phyloP scores from a whole-genome alignment of 306 rosid species.

The Coriaria nepalensis region DNA sequence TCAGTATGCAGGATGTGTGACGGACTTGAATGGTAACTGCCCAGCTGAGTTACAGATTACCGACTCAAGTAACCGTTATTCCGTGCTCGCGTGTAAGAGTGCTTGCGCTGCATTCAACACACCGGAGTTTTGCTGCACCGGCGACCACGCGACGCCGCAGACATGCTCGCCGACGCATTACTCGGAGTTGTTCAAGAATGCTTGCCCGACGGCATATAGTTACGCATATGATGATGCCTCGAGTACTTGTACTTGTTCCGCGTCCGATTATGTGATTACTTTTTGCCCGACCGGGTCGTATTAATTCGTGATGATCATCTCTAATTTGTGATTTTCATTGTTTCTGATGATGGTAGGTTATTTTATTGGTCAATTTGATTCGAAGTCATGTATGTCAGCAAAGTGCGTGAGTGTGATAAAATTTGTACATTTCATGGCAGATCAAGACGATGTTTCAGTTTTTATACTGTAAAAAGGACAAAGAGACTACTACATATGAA shows the following conservation, averaged over 20 bases:
- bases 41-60: slow-evolving; percentile 48
- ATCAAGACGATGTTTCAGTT: neutral
- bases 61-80: slow-evolving; percentile 15
- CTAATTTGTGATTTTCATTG: neutral
- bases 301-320: no score
- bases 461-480: no score
- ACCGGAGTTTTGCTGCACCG: slow-evolving; percentile 73
- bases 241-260: slow-evolving; percentile 75
- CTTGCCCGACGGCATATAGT: slow-evolving; percentile 83
- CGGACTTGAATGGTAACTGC: slow-evolving; percentile 48
- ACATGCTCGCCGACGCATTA: slow-evolving; percentile 67
- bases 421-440: neutral
- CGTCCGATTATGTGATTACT: slow-evolving; percentile 49
- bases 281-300: slow-evolving; percentile 55
- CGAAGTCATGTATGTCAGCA: no score
- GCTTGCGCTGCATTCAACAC: slow-evolving; percentile 65
- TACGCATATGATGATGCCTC: slow-evolving; percentile 88
- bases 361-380: no score
- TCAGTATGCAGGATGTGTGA: slow-evolving; percentile 66
- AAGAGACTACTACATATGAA: no score
- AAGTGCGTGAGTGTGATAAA: neutral
- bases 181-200: slow-evolving; percentile 66
- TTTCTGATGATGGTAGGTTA: no score
- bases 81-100: slow-evolving; percentile 75
- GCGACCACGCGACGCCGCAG: slow-evolving; percentile 51